A percentile compares a stretch with the other conserved stretches of the same genome.
These are phyloP conservation scores for Pestalotiopsis sp. DNA, from an alignment of 2,329 filamentous ascomycete genomes.

Conservation along the genomic window DNA sequence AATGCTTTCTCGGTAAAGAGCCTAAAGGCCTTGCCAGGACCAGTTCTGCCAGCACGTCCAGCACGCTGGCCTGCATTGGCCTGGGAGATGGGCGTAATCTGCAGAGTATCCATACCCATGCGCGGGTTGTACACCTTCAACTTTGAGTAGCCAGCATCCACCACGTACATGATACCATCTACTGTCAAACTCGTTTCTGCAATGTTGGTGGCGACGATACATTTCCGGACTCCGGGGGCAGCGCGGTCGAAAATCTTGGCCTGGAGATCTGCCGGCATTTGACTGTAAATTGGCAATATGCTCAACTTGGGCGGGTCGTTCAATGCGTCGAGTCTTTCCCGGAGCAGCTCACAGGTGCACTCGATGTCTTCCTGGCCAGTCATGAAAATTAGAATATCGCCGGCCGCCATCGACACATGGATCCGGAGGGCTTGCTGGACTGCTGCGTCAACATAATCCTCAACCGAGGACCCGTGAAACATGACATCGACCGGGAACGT, in stretches of 20 bases:
- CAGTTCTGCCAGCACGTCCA: slow-evolving; percentile 90
- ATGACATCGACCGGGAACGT: slow-evolving; percentile 98
- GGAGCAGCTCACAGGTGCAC: slow-evolving; percentile 89
- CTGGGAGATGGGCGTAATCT: slow-evolving; percentile 96
- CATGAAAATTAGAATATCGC: slow-evolving; percentile 98
- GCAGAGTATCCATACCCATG: slow-evolving; percentile 99
- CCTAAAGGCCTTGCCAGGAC: slow-evolving; percentile 92
- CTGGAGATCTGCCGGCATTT: slow-evolving; percentile 98
- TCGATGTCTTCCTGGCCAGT: slow-evolving; percentile 99
- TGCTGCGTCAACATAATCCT: slow-evolving; percentile 96
- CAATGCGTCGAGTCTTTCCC: slow-evolving; percentile 82
- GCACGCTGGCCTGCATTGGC: slow-evolving; percentile 94
- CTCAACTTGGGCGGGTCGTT: slow-evolving; percentile 95
- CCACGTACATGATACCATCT: slow-evolving; percentile 98
- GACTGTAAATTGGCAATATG: slow-evolving; percentile 97
- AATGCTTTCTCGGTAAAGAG: slow-evolving; percentile 94
- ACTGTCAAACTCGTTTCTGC: slow-evolving; percentile 97
- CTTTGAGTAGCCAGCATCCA: slow-evolving; percentile 94
- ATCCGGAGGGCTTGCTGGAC: slow-evolving; percentile 96
- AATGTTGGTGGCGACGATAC: slow-evolving; percentile 98
- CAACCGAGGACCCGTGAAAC: slow-evolving; percentile 91
- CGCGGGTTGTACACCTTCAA: slow-evolving; percentile 98
- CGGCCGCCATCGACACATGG: slow-evolving; percentile 89
- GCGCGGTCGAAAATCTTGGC: slow-evolving; percentile 97
- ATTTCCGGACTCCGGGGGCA: slow-evolving; percentile 87